A percentile compares a stretch with the other conserved stretches of the same genome.
These are phyloP conservation scores for Racocetra persica DNA, from an alignment of 371 early-diverging fungal species.

Conservation along the genomic window DNA sequence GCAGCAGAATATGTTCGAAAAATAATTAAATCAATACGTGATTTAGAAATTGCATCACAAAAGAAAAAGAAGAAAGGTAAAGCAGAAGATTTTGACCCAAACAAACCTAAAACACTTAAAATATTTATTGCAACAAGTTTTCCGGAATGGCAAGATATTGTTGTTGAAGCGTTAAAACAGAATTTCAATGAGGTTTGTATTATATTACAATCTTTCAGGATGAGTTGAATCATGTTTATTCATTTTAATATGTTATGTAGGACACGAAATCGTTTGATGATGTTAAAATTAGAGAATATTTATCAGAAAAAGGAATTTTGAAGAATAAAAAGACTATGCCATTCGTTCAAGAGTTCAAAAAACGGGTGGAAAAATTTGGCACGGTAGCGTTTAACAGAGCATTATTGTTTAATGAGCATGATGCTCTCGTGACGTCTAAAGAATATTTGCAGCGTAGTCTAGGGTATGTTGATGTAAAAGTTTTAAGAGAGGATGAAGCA, in stretches of 20 bases:
- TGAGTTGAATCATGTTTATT: too few species aligned
- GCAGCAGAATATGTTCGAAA: conserved; percentile 85
- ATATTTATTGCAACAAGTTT: conserved; percentile 81
- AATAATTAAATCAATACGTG: conserved; percentile 79
- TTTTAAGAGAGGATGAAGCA: conserved; percentile 58
- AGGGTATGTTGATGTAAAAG: conserved; percentile 53
- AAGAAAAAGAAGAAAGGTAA: conserved; percentile 87
- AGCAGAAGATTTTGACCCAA: conserved; percentile 65
- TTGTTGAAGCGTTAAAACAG: conserved; percentile 72
- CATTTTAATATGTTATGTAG: background rate
- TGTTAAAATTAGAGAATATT: conserved; percentile 71
- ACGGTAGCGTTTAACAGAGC: conserved; percentile 79
- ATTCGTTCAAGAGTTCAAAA: conserved; percentile 85
- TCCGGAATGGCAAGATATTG: conserved; percentile 94
- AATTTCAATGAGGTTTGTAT: conserved; percentile 64
- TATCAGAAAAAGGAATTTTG: conserved; percentile 77
- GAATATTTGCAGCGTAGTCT: conserved; percentile 61
- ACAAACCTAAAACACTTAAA: conserved; percentile 74
- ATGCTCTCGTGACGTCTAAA: conserved; percentile 63
- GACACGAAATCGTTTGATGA: conserved; percentile 69
- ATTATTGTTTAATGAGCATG: conserved; percentile 80
- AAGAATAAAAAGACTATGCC: conserved; percentile 96
- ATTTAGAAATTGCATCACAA: conserved; percentile 76
- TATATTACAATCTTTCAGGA: too few species aligned
- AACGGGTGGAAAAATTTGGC: conserved; percentile 73